phyloP scores from a whole-genome alignment of 495 filamentous ascomycete genomes.

The Lophiostoma macrostomum region DNA sequence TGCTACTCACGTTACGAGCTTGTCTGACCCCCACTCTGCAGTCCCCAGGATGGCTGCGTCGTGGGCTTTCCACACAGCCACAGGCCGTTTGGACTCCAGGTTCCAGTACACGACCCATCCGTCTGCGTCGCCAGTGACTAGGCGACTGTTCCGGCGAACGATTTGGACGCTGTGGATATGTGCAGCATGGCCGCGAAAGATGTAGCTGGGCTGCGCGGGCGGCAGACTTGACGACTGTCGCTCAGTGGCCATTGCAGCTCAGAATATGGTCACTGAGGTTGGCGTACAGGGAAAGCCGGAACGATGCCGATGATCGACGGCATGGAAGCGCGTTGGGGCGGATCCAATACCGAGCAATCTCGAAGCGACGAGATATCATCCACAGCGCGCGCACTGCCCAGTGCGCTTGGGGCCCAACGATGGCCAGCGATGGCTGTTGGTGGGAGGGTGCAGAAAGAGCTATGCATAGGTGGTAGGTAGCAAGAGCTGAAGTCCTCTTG shows the following conservation, averaged over 20 bases:
- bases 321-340: constrained; percentile 25
- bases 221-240: constrained; percentile 40
- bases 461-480: constrained; percentile 4
- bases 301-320: constrained; percentile 25
- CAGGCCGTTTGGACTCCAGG: constrained; percentile 72
- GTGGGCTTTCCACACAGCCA: constrained; percentile 86
- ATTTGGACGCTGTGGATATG: constrained; percentile 79
- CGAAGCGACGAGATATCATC: neutral
- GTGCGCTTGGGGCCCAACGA: constrained; percentile 1
- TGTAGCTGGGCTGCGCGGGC: constrained; percentile 72
- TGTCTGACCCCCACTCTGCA: constrained; percentile 60
- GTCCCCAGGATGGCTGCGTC: constrained; percentile 72
- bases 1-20: constrained; percentile 69
- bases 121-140: constrained; percentile 84
- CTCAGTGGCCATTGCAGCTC: constrained; percentile 11
- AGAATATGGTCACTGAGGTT: constrained; percentile 1
- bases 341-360: neutral
- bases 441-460: neutral
- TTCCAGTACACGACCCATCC: constrained; percentile 89
- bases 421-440: neutral
- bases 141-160: constrained; percentile 66
- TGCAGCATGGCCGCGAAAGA: constrained; percentile 81
- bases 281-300: constrained; percentile 23
- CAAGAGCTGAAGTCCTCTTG: neutral
- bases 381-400: constrained; percentile 23